These are phyloP conservation scores for Hypoxylon intermedium DNA, from an alignment of 495 filamentous ascomycete genomes.

Conservation along the genomic window DNA sequence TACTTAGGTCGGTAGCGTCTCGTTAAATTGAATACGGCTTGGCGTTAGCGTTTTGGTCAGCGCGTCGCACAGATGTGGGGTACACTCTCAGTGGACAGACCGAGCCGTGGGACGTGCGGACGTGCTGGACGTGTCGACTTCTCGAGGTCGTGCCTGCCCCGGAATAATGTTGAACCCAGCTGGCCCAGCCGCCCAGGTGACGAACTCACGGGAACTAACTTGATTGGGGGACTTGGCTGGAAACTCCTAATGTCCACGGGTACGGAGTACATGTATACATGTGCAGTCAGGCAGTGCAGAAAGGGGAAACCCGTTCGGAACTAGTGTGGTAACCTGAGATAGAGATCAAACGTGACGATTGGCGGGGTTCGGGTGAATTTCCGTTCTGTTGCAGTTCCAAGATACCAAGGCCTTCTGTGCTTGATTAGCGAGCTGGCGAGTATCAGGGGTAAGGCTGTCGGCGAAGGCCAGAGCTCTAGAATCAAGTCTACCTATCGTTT, in stretches of 20 bases:
- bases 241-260: constrained; percentile 18
- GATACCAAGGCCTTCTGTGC: constrained; percentile 3
- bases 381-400: constrained; percentile 21
- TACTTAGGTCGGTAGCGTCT: background rate
- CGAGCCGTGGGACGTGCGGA: background rate
- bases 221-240: constrained; percentile 12
- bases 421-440: background rate
- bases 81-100: too few species aligned
- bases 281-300: background rate
- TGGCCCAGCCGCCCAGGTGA: too few species aligned
- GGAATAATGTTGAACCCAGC: constrained; percentile 19
- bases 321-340: background rate
- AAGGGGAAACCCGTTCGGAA: constrained; percentile 23
- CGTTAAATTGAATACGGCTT: background rate
- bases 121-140: constrained; percentile 5
- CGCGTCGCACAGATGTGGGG: constrained; percentile 36
- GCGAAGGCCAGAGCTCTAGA: too few species aligned
- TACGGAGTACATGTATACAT: background rate
- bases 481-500: constrained; percentile 14
- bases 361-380: constrained; percentile 15
- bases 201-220: constrained; percentile 13
- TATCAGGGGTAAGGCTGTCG: constrained; percentile 28
- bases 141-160: background rate
- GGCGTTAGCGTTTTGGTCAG: constrained; percentile 11
- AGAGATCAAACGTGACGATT: constrained; percentile 14